Evolutionary conservation across 306 rosid genomes (phyloP).

Genomic region (Trichosanthes truncata): DNA sequence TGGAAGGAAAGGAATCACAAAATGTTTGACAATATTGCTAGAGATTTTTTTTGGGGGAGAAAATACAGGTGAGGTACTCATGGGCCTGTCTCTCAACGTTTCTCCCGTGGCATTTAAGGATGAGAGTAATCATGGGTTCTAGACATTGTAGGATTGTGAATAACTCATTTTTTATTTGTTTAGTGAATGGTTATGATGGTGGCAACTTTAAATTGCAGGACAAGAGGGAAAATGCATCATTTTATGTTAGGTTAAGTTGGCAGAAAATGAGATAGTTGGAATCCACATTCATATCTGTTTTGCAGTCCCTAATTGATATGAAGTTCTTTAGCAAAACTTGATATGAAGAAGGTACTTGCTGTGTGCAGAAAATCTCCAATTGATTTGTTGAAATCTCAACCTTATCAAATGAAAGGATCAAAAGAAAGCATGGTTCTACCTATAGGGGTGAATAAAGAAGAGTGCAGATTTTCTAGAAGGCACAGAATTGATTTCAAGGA

Average conservation of each 20-base stretch:
- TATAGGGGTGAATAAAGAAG: background rate
- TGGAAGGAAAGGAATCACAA: background rate
- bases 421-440: background rate
- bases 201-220: background rate
- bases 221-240: background rate
- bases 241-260: background rate
- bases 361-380: background rate
- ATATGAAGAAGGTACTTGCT: background rate
- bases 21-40: background rate
- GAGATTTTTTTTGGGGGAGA: background rate
- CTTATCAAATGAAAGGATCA: background rate
- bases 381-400: background rate
- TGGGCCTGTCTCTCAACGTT: background rate
- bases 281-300: background rate
- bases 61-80: background rate
- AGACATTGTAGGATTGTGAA: background rate
- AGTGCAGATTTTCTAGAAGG: background rate
- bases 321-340: background rate
- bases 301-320: background rate
- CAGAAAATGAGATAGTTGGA: background rate
- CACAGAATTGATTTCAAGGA: background rate
- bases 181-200: background rate
- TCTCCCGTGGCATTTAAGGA: background rate
- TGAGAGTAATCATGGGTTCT: background rate
- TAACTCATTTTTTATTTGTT: background rate